Percentiles rank a stretch among this genome's conserved stretches.
Conservation (phyloP, 768 basidiomycete species). For the Tylopilus subfusipes region DNA sequence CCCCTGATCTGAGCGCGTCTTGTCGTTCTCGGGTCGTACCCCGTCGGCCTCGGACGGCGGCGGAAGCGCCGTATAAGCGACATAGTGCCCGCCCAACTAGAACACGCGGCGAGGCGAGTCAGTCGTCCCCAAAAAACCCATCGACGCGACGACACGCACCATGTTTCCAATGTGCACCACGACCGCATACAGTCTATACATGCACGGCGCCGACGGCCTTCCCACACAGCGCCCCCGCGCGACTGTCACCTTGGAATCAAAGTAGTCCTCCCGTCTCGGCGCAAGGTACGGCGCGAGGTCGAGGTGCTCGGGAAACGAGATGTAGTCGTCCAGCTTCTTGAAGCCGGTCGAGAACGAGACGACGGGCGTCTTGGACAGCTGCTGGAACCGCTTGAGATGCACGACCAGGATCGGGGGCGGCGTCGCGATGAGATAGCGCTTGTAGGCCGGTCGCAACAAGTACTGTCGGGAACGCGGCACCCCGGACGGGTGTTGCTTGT, state of each 20-base stretch:
- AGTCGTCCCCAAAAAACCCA: background rate
- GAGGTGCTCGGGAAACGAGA: conserved; percentile 84
- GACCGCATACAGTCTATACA: conserved; percentile 74
- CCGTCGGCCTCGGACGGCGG: conserved; percentile 13
- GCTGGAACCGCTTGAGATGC: conserved; percentile 94
- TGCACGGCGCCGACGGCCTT: conserved; percentile 39
- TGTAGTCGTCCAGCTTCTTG: conserved; percentile 89
- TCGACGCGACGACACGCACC: conserved; percentile 44
- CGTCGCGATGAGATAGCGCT: conserved; percentile 86
- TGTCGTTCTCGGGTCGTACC: conserved; percentile 9
- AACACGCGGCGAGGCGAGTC: conserved; percentile 5
- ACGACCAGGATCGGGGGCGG: conserved; percentile 88
- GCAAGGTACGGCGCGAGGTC: conserved; percentile 86
- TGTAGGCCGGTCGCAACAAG: conserved; percentile 82
- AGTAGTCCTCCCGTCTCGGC: conserved; percentile 71
- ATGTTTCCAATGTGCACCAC: conserved; percentile 87
- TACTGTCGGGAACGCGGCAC: conserved; percentile 52
- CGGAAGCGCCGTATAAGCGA: conserved; percentile 79
- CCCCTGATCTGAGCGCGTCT: background rate
- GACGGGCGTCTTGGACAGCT: conserved; percentile 60
- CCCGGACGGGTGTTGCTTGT: conserved; percentile 33
- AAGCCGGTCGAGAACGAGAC: conserved; percentile 67
- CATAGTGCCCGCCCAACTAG: conserved; percentile 85
- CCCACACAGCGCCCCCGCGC: conserved; percentile 18
- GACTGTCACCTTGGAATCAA: conserved; percentile 37